These are phyloP conservation scores for Trichosanthes truncata DNA, from an alignment of 306 rosid species.

Conservation along the genomic window DNA sequence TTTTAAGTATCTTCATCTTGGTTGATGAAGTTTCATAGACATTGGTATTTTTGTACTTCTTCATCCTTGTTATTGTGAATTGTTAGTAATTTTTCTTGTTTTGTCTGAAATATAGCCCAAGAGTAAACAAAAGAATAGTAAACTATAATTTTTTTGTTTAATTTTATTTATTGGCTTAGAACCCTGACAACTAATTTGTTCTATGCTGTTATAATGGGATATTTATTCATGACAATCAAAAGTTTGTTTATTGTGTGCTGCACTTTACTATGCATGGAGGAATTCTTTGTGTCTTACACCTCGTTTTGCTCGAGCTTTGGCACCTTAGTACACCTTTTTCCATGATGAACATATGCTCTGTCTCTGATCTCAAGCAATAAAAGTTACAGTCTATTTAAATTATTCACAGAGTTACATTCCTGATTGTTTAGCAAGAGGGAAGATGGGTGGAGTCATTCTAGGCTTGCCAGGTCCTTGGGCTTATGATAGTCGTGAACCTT, in stretches of 20 bases:
- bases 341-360: not conserved
- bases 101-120: not conserved
- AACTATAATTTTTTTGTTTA: not conserved
- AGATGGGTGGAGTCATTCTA: slow-evolving; percentile 35
- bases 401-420: not conserved
- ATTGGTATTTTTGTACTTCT: not conserved
- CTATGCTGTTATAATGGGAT: no score
- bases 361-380: not conserved
- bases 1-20: not conserved
- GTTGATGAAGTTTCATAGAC: not conserved
- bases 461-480: slow-evolving; percentile 95
- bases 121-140: not conserved
- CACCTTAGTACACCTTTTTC: not conserved
- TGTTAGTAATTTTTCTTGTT: not conserved
- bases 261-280: not conserved
- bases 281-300: not conserved
- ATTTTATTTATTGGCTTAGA: not conserved
- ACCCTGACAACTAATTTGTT: not conserved
- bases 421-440: not conserved
- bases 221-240: no score
- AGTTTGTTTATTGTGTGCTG: not conserved
- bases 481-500: slow-evolving; percentile 28
- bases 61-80: not conserved
- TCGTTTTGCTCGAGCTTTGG: not conserved
- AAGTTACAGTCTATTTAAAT: not conserved